Evolutionary conservation across 441 rosid species (phyloP).

Genomic region (Pelargonium cotyledonis): DNA sequence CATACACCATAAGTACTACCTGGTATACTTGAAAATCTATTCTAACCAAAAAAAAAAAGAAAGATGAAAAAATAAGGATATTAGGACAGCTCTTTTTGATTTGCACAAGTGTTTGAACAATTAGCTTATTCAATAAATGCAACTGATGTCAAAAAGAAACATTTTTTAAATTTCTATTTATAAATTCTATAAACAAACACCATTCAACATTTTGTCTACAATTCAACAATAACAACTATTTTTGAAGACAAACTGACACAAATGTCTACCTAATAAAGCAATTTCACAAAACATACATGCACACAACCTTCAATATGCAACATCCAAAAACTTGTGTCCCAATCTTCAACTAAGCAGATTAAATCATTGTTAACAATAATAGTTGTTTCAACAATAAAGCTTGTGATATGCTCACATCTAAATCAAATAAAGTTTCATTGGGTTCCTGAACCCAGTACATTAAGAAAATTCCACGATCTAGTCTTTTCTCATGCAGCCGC

Average conservation of each 20-base stretch:
- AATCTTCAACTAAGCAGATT: no score
- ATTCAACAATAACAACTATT: not conserved
- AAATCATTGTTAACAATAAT: not conserved
- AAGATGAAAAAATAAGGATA: not conserved
- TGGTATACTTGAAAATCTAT: not conserved
- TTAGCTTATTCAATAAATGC: constrained; percentile 4
- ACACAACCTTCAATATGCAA: not conserved
- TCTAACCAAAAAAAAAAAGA: not conserved
- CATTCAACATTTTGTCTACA: not conserved
- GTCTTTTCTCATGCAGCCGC: not conserved
- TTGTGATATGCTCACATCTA: not conserved
- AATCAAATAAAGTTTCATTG: not conserved
- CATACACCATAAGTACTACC: not conserved
- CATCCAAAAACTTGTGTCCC: no score
- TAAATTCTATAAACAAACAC: not conserved
- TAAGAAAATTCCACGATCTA: not conserved
- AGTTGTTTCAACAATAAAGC: not conserved
- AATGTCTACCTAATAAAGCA: not conserved
- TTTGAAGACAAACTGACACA: not conserved
- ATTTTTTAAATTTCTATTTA: not conserved
- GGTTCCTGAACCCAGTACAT: not conserved
- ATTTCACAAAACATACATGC: not conserved
- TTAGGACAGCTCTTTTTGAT: not conserved
- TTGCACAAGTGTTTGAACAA: not conserved
- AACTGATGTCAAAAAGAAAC: not conserved